Base-by-base conservation (phyloP, 1,284 basidiomycete species). In the Clitocybe nebularis region DNA sequence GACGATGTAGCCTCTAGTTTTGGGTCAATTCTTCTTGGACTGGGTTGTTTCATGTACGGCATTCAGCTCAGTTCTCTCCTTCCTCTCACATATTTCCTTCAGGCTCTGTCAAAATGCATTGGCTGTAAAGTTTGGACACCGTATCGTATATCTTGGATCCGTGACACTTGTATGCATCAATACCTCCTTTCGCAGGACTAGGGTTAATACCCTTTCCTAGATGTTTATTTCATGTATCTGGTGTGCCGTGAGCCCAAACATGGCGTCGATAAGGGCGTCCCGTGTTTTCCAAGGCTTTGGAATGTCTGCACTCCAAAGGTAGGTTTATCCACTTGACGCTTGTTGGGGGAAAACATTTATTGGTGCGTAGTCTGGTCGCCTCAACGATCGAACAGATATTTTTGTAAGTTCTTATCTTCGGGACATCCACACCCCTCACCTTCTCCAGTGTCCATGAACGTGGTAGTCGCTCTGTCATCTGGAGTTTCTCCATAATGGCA, bases 171-270 rank as follows among this genome's bases (percentile, higher is more conserved):
- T 72, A 36, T 20, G 58, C 42, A 10, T 16, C 8, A 1, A 23
- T 7, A 4, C n/a, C n/a, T n/a, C n/a, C n/a, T 22, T 20, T n/a
- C n/a, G 22, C 20, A 2, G 7, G 20, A 11, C 2, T 26, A 24
- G 28, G 24, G 5, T 40, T 34, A 10, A 35, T n/a, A n/a, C n/a
- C n/a, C 22, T 35, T 35, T 24, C 7, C 3, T 21, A 70, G 68
- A 69, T 71, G 67, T 71, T 73, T 51, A 60, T 71, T 17, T 62
- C 64, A 0, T 70, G 67, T 41, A 68, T 72, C 24, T 72, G 71
- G 70, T 67, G 64, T 44, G 69, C 68, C 4, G 56, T 63, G 16
- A 65, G 68, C 45, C 67, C 68, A 4, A 66, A 59, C 34, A 53
- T 72, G 23, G 49, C 61, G 0, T 71, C 68, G 0, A 69, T 73